Evolutionary conservation across 768 basidiomycete species (phyloP).

Genomic region (Calocybe gangraenosa): DNA sequence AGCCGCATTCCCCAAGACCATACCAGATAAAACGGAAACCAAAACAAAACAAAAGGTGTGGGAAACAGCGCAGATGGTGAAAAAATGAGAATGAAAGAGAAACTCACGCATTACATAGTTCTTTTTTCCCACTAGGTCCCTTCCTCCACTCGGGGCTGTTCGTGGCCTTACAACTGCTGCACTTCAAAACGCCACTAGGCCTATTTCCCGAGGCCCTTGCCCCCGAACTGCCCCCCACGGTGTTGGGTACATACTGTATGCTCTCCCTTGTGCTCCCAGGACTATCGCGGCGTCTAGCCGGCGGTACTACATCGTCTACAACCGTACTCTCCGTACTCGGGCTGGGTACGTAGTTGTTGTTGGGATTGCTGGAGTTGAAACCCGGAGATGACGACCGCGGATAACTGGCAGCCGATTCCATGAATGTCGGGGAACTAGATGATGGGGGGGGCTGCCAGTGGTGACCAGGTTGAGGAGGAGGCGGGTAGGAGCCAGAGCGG

Average conservation of each 20-base stretch:
- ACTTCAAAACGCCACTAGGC: conserved; percentile 67
- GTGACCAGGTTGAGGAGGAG: conserved; percentile 28
- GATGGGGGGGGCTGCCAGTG: conserved; percentile 42
- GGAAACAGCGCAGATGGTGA: conserved; percentile 3
- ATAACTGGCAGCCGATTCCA: conserved; percentile 7
- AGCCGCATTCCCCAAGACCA: too few species aligned
- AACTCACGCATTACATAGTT: conserved; percentile 88
- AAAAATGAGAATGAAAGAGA: conserved; percentile 12
- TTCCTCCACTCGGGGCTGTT: conserved; percentile 90
- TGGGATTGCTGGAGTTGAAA: conserved; percentile 15
- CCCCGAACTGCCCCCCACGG: conserved; percentile 4
- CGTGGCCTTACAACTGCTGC: conserved; percentile 77
- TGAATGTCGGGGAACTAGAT: conserved; percentile 17
- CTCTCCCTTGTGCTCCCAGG: conserved; percentile 36
- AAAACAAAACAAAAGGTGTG: not conserved
- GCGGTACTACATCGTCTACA: conserved; percentile 45
- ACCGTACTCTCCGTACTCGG: conserved; percentile 22
- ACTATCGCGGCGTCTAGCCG: conserved; percentile 52
- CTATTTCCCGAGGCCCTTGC: conserved; percentile 56
- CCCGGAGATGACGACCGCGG: conserved; percentile 24
- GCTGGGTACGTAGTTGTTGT: too few species aligned
- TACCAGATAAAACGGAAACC: not conserved
- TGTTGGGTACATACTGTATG: conserved; percentile 28
- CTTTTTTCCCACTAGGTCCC: conserved; percentile 86
- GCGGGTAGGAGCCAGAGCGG: conserved; percentile 28